Percentiles rank a stretch among this genome's conserved stretches.
Evolutionary conservation across 805 yeast genomes (phyloP).

Genomic region (Ogataea philodendri): DNA sequence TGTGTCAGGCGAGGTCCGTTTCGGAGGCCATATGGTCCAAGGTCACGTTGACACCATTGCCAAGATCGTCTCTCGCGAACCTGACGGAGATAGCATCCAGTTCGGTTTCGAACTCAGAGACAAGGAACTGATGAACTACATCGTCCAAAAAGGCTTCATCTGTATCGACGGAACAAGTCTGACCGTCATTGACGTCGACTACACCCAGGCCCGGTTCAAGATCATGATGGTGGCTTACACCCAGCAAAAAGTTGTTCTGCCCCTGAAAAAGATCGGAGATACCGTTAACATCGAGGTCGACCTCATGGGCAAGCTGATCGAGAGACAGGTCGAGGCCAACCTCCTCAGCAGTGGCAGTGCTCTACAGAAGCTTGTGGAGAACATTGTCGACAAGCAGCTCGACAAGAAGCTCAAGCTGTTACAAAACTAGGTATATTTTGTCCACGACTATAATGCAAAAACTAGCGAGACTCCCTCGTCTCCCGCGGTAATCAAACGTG

Average conservation of each 20-base stretch:
- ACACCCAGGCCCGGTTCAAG: constrained; percentile 54
- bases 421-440: neutral
- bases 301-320: constrained; percentile 86
- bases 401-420: constrained; percentile 10
- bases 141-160: constrained; percentile 94
- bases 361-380: constrained; percentile 48
- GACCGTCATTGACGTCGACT: constrained; percentile 80
- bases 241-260: constrained; percentile 74
- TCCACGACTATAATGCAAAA: constrained; percentile 46
- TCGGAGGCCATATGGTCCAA: constrained; percentile 97
- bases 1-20: constrained; percentile 69
- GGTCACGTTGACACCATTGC: constrained; percentile 97
- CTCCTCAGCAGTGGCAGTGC: constrained; percentile 52
- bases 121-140: constrained; percentile 57
- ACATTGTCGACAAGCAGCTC: constrained; percentile 46
- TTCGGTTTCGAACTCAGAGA: constrained; percentile 75
- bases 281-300: constrained; percentile 91
- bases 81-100: constrained; percentile 75
- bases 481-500: constrained; percentile 83
- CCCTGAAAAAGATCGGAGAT: constrained; percentile 60
- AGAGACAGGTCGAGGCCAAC: constrained; percentile 69
- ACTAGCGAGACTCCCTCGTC: constrained; percentile 93
- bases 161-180: constrained; percentile 91
- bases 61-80: constrained; percentile 45
- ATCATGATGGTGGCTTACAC: constrained; percentile 93